Evolutionary conservation across 495 filamentous ascomycete species (phyloP).

Genomic region (Hypomontagnella monticulosa): DNA sequence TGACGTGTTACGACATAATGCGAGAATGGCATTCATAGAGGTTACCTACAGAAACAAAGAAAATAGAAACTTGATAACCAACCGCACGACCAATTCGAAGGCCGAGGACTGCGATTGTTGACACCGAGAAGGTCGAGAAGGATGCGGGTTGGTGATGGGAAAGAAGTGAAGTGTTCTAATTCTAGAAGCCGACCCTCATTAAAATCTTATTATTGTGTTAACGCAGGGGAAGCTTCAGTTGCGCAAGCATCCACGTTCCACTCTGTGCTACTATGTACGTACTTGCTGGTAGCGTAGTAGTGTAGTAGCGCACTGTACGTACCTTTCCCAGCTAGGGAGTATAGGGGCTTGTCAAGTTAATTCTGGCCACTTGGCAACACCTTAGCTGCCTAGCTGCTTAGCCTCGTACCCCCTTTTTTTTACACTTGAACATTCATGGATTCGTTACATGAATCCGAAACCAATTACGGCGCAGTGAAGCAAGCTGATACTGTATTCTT

Average conservation of each 20-base stretch:
- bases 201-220: slow-evolving; percentile 34
- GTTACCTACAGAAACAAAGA: slow-evolving; percentile 40
- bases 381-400: slow-evolving; percentile 30
- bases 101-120: slow-evolving; percentile 31
- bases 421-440: background rate
- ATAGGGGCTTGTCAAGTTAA: slow-evolving; percentile 33
- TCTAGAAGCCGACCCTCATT: slow-evolving; percentile 12
- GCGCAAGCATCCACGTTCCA: slow-evolving; percentile 30
- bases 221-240: slow-evolving; percentile 36
- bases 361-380: slow-evolving; percentile 44
- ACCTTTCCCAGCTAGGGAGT: slow-evolving; percentile 9
- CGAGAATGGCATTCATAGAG: background rate
- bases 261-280: slow-evolving; percentile 26
- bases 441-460: background rate
- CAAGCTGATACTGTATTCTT: no score
- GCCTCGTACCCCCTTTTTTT: slow-evolving; percentile 26
- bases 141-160: slow-evolving; percentile 20
- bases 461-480: no score
- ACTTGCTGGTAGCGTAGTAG: slow-evolving; percentile 12
- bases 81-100: slow-evolving; percentile 31
- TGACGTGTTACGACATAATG: slow-evolving; percentile 18
- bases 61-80: slow-evolving; percentile 26
- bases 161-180: slow-evolving; percentile 17
- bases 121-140: slow-evolving; percentile 22
- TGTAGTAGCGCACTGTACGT: background rate